Base-by-base conservation (phyloP, 495 filamentous ascomycete genomes). In the Aspergillus panamensis region DNA sequence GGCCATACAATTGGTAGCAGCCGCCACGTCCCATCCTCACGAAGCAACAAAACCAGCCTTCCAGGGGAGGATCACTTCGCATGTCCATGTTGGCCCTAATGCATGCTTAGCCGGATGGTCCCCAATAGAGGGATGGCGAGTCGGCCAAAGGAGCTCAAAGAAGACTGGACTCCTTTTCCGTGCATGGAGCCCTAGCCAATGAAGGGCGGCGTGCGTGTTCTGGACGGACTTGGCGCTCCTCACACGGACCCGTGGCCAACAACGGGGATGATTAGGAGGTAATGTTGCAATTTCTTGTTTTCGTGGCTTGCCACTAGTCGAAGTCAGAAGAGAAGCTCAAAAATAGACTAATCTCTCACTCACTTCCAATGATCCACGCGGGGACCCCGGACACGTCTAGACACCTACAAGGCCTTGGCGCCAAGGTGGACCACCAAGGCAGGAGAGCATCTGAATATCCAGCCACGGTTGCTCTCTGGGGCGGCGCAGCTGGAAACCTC, bases 301-400 rank as follows among this genome's bases (percentile, higher is more conserved):
- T 51, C 6, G 45, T 51, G 55, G 55, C 55, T 45, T 25, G 35
- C 17, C 30, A 13, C 35, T 33, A n/a, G n/a, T n/a, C n/a, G n/a
- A 57, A 40, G 20, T n/a, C n/a, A 33, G 13, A 32, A 6, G 6
- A 10, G 21, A 17, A 35, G 35, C 35, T 45, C 25, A 33, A 51
- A 31, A 51, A 31, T 9, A 35, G 45, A 44, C 14, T 42, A 3
- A 39, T 31, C 17, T 25, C 20, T 29, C 32, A 13, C 17, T 39
- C 13, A 17, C 55, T 57, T 51, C 31, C 33, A 14, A 42, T 42
- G 44, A 12, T 42, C 30, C 44, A 42, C 19, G 58, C 58, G 58
- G 58, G 58, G 58, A 59, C 58, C 58, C 58, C 58, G 43, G 58
- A 51, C 58, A 31, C n/a, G n/a, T n/a, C n/a, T 21, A 48, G 37